Percentiles rank a stretch among this genome's conserved stretches.
phyloP scores from a whole-genome alignment of 495 filamentous ascomycete species.

The Penicillium canariense region DNA sequence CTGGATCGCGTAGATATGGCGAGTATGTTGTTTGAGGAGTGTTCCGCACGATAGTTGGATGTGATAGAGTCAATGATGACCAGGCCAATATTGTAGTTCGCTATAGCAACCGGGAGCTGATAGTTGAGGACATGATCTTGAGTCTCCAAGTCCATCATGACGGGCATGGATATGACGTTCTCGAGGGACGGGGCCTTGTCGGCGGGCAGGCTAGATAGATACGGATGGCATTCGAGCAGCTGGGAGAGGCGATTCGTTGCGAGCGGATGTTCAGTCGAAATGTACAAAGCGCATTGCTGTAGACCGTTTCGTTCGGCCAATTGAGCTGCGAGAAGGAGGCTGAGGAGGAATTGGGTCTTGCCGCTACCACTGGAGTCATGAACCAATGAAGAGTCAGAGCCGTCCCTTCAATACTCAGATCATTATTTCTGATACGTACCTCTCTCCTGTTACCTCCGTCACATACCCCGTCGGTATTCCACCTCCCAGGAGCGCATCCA shows the following conservation, averaged over 20 bases:
- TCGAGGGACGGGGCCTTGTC: conserved; percentile 60
- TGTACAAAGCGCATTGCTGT: conserved; percentile 71
- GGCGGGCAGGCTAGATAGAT: conserved; percentile 48
- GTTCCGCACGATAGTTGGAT: conserved; percentile 92
- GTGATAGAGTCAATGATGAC: conserved; percentile 87
- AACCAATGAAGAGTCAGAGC: conserved; percentile 19
- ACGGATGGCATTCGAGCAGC: conserved; percentile 65
- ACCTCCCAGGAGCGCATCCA: conserved; percentile 77
- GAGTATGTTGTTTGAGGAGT: conserved; percentile 38
- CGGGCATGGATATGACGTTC: conserved; percentile 71
- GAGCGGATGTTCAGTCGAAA: conserved; percentile 89
- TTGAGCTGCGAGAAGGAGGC: conserved; percentile 77
- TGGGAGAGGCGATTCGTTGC: conserved; percentile 78
- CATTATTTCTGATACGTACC: conserved; percentile 39
- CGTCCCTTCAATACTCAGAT: neutral
- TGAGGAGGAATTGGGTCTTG: conserved; percentile 94
- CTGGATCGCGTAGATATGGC: conserved; percentile 51
- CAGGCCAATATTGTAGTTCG: conserved; percentile 70
- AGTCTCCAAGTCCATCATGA: conserved; percentile 86
- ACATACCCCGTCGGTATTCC: conserved; percentile 83
- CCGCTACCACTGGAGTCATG: conserved; percentile 66
- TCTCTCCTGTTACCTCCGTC: conserved; percentile 91
- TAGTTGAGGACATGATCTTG: conserved; percentile 93
- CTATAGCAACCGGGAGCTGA: conserved; percentile 83
- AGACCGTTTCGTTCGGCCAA: conserved; percentile 72